Base-by-base conservation (phyloP, 768 basidiomycete genomes). In the Russula sp. region DNA sequence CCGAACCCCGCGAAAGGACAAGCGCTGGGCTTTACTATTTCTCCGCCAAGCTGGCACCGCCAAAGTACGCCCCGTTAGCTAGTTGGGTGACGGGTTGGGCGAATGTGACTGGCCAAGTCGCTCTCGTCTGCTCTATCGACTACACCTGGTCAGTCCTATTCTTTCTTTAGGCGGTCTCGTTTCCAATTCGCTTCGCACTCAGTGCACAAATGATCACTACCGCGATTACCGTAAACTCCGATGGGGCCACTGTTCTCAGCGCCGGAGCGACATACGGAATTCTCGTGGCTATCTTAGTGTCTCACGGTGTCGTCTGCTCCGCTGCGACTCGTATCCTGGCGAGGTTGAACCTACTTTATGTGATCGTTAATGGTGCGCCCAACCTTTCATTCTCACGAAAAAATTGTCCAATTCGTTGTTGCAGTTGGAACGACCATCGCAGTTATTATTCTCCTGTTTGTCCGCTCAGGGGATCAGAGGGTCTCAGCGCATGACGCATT, bases 11-110 rank as follows among this genome's bases (percentile, higher is more conserved):
- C n/a, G 13, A 57, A 57, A 89, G 88, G 57, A 90, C 88, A 27
- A 89, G 88, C 65, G 88, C 88, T 7, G 88, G 88, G 0, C 75
- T 90, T 18, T 89, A 89, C 71, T 90, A 89, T 71, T 89, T 89
- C 72, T 86, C 88, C 2, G 85, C 88, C 0, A 89, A 86, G 70
- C 72, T 90, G 49, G 88, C 88, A 2, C 85, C 86, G 1, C 78
- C 79, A 6, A 77, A 79, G 68, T 82, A 83, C 59, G 78, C 84
- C 3, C 78, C 86, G 7, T 73, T 90, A 56, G 83, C 85, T 1
- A 84, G 85, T 66, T 85, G 84, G 83, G 79, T 85, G 57, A 85
- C 84, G 51, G 83, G 85, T 7, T 88, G 86, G 86, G 85, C 87
- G 14, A 89, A 89, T 66, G 79, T 88, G 47, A 88, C 86, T 13